Evolutionary conservation across 768 basidiomycete genomes (phyloP).

Genomic region (Fomitopsis serialis): DNA sequence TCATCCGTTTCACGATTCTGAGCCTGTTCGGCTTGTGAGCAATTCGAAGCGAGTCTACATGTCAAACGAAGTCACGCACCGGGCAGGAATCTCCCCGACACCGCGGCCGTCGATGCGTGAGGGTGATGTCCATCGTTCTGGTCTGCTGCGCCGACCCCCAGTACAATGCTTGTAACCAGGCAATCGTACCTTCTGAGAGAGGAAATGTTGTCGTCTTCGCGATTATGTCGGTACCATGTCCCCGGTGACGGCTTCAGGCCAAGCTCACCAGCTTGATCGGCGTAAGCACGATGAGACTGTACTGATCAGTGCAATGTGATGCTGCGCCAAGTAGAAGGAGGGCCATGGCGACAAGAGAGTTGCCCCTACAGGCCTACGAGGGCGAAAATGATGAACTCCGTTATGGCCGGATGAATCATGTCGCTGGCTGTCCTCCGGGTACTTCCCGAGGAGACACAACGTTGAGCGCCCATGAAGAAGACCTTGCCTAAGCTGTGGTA

Average conservation of each 20-base stretch:
- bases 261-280: conserved; percentile 88
- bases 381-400: conserved; percentile 33
- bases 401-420: conserved; percentile 11
- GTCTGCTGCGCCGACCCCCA: conserved; percentile 11
- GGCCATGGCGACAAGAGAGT: conserved; percentile 71
- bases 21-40: too few species aligned
- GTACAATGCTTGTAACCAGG: conserved; percentile 75
- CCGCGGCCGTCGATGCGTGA: conserved; percentile 40
- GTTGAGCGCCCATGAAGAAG: conserved; percentile 92
- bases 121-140: conserved; percentile 11
- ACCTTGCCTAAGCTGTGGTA: conserved; percentile 94
- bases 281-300: conserved; percentile 83
- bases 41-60: too few species aligned
- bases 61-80: too few species aligned
- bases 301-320: conserved; percentile 70
- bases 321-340: conserved; percentile 77
- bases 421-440: conserved; percentile 49
- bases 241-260: conserved; percentile 87
- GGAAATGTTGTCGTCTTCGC: conserved; percentile 41
- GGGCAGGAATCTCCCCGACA: too few species aligned
- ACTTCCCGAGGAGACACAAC: conserved; percentile 88
- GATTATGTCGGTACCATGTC: conserved; percentile 82
- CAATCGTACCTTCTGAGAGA: conserved; percentile 58
- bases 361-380: conserved; percentile 43
- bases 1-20: too few species aligned